These are phyloP conservation scores for Malassezia psittaci DNA, from an alignment of 1,284 basidiomycete genomes.

Conservation along the genomic window DNA sequence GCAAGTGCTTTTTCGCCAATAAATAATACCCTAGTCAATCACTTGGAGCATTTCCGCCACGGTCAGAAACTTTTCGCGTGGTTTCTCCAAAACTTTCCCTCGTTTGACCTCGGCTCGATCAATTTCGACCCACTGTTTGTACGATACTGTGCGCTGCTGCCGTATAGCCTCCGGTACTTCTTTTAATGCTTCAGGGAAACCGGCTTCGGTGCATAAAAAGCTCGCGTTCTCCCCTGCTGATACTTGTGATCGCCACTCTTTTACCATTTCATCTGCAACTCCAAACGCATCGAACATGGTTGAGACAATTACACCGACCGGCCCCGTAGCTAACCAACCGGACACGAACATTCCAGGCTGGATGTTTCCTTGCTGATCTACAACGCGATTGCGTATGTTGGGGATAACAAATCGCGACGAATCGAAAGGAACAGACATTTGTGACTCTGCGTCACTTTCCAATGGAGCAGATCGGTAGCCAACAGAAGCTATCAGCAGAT, in stretches of 20 bases:
- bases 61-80: conserved; percentile 60
- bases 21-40: conserved; percentile 8
- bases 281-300: conserved; percentile 89
- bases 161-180: conserved; percentile 16
- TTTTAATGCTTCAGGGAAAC: neutral
- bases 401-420: conserved; percentile 14
- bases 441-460: neutral
- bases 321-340: conserved; percentile 87
- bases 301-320: conserved; percentile 78
- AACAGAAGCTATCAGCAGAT: conserved; percentile 74
- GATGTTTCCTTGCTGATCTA: conserved; percentile 1
- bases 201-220: conserved; percentile 1
- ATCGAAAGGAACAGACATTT: conserved; percentile 17
- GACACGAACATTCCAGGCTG: conserved; percentile 70
- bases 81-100: conserved; percentile 58
- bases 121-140: conserved; percentile 61
- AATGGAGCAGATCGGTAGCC: conserved; percentile 70
- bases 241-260: conserved; percentile 49
- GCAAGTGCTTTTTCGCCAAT: conserved; percentile 33
- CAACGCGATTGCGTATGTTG: conserved; percentile 21
- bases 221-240: neutral
- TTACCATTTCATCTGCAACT: conserved; percentile 62
- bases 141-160: conserved; percentile 52
- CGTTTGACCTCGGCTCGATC: conserved; percentile 59
- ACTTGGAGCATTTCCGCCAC: conserved; percentile 16